Evolutionary conservation across 116 monocot genomes (phyloP).

Genomic region (Papilionanthe hybrid): DNA sequence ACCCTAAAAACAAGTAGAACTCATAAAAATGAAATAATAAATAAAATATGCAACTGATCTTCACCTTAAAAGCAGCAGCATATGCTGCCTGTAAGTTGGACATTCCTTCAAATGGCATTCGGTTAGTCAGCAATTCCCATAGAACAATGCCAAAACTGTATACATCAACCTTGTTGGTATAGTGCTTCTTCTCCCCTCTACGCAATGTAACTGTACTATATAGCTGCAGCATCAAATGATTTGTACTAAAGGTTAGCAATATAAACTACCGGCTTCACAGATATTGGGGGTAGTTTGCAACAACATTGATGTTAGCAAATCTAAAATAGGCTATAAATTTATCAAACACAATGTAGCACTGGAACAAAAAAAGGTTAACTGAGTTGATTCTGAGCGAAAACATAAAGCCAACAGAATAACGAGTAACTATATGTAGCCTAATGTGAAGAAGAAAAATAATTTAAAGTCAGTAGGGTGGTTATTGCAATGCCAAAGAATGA

Average conservation of each 20-base stretch:
- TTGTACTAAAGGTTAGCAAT: neutral
- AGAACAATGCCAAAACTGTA: conserved; percentile 95
- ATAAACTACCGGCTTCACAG: neutral
- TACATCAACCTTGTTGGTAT: conserved; percentile 98
- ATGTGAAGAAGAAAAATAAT: neutral
- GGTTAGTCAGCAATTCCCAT: conserved; percentile 92
- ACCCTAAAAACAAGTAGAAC: neutral
- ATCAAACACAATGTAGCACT: neutral
- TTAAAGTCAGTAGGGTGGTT: neutral
- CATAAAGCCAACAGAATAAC: neutral
- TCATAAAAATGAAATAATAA: neutral
- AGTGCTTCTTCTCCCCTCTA: conserved; percentile 93
- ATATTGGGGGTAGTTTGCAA: neutral
- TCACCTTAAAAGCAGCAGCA: conserved; percentile 98
- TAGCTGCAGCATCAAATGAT: conserved; percentile 38
- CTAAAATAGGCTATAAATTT: neutral
- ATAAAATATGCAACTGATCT: neutral
- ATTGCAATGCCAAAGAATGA: neutral
- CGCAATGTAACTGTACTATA: conserved; percentile 98
- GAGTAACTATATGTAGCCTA: neutral
- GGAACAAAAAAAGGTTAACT: neutral
- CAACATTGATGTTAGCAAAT: neutral
- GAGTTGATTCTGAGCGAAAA: neutral
- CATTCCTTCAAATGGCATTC: conserved; percentile 99
- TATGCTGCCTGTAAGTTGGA: conserved; percentile 97